Evolutionary conservation across 192 early-diverging fungal genomes (phyloP), one percentile per base, ranked within the genome.

Genomic region (Backusella tuberculispora): DNA sequence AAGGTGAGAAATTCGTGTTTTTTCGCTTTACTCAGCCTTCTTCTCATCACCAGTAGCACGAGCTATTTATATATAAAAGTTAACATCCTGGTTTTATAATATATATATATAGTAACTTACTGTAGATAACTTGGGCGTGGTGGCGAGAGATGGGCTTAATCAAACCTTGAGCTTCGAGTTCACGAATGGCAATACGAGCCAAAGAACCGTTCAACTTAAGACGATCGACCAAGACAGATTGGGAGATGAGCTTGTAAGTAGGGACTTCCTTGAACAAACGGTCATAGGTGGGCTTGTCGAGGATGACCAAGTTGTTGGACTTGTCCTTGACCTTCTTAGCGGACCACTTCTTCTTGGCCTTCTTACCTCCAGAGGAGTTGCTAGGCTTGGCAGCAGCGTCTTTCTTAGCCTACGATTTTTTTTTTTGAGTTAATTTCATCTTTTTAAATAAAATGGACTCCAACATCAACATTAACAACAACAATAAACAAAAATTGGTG

Each of bases 251-350:
- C 91, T 98, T 99, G 94, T 99, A 99, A 81, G 97, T 94, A 76
- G 96, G 98, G 15, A 97, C 97, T 87, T 99, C 98, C 95, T 99
- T 99, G 89, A 94, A 93, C 53, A 99, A 90, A 90, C 96, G 97
- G 80, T 98, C 97, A 82, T 97, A 96, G 76, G 97, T 99, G 78
- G 95, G 84, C 85, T 97, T 95, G 88, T 98, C 95, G 81, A 99
- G 94, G 85, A 93, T 85, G 79, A 99, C 97, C 83, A 94, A 88
- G 93, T 99, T 99, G 95, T 99, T 98, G 86, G 97, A 93, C 95
- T 99, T 99, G 85, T 99, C 98, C 95, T 99, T 98, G 75, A 97
- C 95, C 91, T 97, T 97, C 81, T 95, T 95, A 90, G 96, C 96
- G 76, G 98, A 99, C 98, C 98, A 99, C 95, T 99, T 99, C 97